Conservation (phyloP, 306 rosid species). For the Spatholobus suberectus region DNA sequence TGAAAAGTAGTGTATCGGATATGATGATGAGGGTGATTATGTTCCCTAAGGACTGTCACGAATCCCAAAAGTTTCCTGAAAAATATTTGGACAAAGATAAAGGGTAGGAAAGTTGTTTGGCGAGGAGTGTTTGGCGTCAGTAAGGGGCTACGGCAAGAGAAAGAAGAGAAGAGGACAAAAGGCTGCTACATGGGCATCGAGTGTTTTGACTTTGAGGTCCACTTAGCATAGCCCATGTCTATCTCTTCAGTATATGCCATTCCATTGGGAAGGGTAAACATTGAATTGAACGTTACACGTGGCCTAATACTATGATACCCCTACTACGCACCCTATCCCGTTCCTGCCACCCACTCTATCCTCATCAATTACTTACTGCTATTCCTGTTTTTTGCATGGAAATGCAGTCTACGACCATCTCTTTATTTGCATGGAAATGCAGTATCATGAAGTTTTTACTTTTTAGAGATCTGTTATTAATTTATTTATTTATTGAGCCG, state of each 20-base stretch:
- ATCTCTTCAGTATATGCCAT: background rate
- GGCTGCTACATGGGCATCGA: background rate
- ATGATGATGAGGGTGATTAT: slow-evolving; percentile 15
- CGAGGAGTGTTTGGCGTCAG: slow-evolving; percentile 56
- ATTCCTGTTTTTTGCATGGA: slow-evolving; percentile 31
- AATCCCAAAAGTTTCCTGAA: slow-evolving; percentile 40
- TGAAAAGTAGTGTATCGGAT: background rate
- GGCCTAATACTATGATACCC: background rate
- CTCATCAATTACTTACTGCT: background rate
- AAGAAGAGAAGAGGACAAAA: slow-evolving; percentile 44
- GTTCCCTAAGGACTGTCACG: background rate
- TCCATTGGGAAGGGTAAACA: background rate
- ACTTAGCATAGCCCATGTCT: slow-evolving; percentile 34
- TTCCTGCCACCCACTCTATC: slow-evolving; percentile 17
- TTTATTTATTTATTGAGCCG: no score
- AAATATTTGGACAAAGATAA: slow-evolving; percentile 36
- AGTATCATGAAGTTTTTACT: no score
- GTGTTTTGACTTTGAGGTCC: slow-evolving; percentile 43
- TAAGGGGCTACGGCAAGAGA: no score
- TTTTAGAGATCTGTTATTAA: no score
- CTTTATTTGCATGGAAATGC: slow-evolving; percentile 25
- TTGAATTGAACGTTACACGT: slow-evolving; percentile 26
- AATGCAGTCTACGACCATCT: slow-evolving; percentile 15
- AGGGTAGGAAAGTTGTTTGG: slow-evolving; percentile 55
- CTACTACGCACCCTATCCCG: background rate